Base-by-base conservation (phyloP, 2,329 filamentous ascomycete genomes). In the Ceratocystiopsis minuta region DNA sequence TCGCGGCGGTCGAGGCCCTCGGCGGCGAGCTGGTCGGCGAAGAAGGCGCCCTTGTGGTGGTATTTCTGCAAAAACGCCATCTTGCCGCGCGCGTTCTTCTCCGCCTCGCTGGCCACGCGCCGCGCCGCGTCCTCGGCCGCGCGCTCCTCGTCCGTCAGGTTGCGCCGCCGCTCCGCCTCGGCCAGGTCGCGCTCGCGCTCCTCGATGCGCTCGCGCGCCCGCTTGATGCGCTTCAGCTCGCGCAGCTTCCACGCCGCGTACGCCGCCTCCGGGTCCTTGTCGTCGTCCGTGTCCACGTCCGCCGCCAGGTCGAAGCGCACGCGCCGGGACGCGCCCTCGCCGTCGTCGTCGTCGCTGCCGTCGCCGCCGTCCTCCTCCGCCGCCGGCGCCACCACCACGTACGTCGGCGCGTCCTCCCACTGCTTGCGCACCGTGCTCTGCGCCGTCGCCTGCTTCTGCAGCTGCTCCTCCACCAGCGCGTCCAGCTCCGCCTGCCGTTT, bases 21-120 rank as follows among this genome's bases (percentile, higher is more conserved):
- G 15, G 75, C 75, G 51, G 78, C 75, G 40, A 78, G 70, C 52
- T 92, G 82, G 41, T 87, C 84, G 50, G 80, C 81, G 65, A 84
- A 96, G 64, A 96, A 98, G 15, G 90, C 90, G 39, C 90, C 90
- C 62, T 87, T 88, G 67, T 98, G 90, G 60, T 84, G 87, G 63
- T 96, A 98, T 56, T 87, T 86, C 55, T 95, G 87, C 81, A 96
- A 84, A 58, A 77, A 95, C 2, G 72, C 72, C 68, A 90, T 84
- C 60, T 88, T 80, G 41, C 85, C 85, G 46, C 80, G 78, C 40
- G 67, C 60, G 46, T 81, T 76, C 52, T 83, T 82, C 48, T 93
- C 86, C 47, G 81, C 80, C 51, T 80, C 75, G 60, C 96, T 88
- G 49, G 70, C 67, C 1, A 78, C 77, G 16, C 96, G 63, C 57